These are phyloP conservation scores for Geranomyces michiganensis DNA, from an alignment of 192 early-diverging fungal genomes.

Conservation along the genomic window DNA sequence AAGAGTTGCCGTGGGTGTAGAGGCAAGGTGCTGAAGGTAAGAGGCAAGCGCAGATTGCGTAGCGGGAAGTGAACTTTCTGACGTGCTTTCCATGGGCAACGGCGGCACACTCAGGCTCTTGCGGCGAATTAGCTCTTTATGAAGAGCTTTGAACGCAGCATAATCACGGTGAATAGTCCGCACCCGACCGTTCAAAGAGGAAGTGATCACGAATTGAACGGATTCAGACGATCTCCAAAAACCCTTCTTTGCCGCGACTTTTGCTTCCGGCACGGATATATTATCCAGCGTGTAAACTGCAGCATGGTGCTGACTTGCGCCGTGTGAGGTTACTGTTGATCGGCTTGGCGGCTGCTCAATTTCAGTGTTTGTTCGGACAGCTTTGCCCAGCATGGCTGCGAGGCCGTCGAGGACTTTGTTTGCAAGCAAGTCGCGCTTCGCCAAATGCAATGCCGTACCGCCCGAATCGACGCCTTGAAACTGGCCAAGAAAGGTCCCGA, in stretches of 20 bases:
- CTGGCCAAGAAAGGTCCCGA: conserved; percentile 21
- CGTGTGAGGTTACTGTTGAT: too few species aligned
- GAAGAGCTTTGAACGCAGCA: conserved; percentile 29
- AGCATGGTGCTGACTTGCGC: background rate
- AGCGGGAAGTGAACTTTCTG: background rate
- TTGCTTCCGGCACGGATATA: conserved; percentile 10
- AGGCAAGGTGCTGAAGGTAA: conserved; percentile 11
- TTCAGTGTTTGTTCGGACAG: conserved; percentile 18
- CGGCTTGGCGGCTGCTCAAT: background rate
- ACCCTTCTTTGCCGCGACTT: conserved; percentile 15
- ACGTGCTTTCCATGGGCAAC: conserved; percentile 15
- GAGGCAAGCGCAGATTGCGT: background rate
- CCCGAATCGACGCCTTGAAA: conserved; percentile 30
- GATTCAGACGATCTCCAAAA: conserved; percentile 11
- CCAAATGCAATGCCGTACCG: conserved; percentile 22
- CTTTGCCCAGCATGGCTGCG: conserved; percentile 33
- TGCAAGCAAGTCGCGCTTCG: conserved; percentile 30
- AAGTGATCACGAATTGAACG: conserved; percentile 18
- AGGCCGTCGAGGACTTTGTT: conserved; percentile 28
- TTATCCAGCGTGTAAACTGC: background rate
- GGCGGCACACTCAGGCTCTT: conserved; percentile 27
- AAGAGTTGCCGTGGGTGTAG: conserved; percentile 23
- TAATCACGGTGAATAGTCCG: conserved; percentile 17
- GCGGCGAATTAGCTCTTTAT: conserved; percentile 31
- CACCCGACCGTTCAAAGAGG: conserved; percentile 21